phyloP scores from a whole-genome alignment of 495 filamentous ascomycete genomes.

The Aspergillus nidulans region DNA sequence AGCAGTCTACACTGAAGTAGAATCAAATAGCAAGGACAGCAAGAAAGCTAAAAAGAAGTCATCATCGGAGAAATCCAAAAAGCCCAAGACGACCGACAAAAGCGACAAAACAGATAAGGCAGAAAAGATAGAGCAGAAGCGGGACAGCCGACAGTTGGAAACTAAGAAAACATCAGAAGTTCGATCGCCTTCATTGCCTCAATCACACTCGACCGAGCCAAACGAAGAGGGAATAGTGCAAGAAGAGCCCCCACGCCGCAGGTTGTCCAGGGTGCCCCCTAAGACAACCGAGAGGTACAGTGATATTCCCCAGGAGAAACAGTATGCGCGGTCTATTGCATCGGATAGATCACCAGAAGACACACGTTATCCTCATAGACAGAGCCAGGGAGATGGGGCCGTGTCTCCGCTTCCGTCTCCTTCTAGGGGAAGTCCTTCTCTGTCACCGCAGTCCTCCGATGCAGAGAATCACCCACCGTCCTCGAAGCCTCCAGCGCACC shows the following conservation, averaged over 20 bases:
- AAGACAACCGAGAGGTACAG: conserved; percentile 44
- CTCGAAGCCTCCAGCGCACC: conserved; percentile 43
- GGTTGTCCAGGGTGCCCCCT: conserved; percentile 32
- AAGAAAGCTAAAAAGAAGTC: conserved; percentile 38
- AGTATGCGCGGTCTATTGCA: conserved; percentile 30
- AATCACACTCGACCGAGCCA: conserved; percentile 23
- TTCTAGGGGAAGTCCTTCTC: conserved; percentile 46
- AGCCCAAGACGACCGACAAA: conserved; percentile 24
- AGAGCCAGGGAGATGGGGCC: conserved; percentile 14
- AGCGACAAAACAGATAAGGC: conserved; percentile 42
- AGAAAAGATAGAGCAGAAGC: conserved; percentile 17
- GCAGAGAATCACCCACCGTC: conserved; percentile 74
- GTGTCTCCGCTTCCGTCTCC: conserved; percentile 31
- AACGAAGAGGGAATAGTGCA: conserved; percentile 22
- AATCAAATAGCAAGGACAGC: conserved; percentile 22
- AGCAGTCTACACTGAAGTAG: conserved; percentile 31
- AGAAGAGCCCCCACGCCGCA: conserved; percentile 20
- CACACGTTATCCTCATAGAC: conserved; percentile 1
- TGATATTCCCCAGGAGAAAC: conserved; percentile 40
- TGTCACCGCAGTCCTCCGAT: conserved; percentile 73
- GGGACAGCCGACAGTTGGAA: conserved; percentile 18
- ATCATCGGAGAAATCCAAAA: conserved; percentile 45
- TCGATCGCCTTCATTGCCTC: not conserved
- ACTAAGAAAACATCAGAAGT: conserved; percentile 1
- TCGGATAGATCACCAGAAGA: conserved; percentile 12